Base-by-base conservation (phyloP, 805 yeast genomes). In the Spathaspora boniae region DNA sequence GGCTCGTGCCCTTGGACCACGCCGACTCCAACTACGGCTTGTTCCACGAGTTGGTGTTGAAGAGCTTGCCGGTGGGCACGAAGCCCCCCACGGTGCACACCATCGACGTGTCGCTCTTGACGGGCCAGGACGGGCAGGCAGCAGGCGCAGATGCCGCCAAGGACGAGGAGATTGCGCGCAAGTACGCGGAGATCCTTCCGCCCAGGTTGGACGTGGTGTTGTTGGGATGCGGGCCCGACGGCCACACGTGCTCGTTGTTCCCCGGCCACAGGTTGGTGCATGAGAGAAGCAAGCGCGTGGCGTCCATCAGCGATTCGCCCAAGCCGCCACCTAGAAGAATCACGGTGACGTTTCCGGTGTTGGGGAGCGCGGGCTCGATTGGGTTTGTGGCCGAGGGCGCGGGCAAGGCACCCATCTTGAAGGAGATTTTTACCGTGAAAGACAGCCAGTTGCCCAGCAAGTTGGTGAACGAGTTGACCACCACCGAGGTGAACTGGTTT, bases 141-240 rank as follows among this genome's bases (percentile, higher is more conserved):
- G 64, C 54, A 19, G 68, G 76, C 6, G 70, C 77, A 5, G 68
- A 76, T 21, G 61, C 60, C 3, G 70, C 69, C 36, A 72, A 71
- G 28, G 70, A 68, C 39, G 33, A 41, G 27, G 45, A 62, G 28
- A 76, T 85, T 47, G 88, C 95, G 4, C 45, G 53, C 12, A 80
- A 74, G 31, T 88, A 88, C 58, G 81, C 74, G 44, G 41, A 65
- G 1, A 62, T 68, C 28, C 59, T 88, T 34, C 86, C 91, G 7
- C 23, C 42, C 6, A 52, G 58, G 40, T 51, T 80, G 19, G 95
- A 88, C 58, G 64, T 87, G 48, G 65, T 88, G 16, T 64, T 87
- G 37, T 70, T 88, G 44, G 97, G 97, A 16, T 84, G 93, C 57
- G 97, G 97, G 6, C 96, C 96, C 23, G 97, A 88, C 53, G 97